These are phyloP conservation scores for Guillardia theta DNA, from an alignment of 78 protist genomes.

Conservation along the genomic window DNA sequence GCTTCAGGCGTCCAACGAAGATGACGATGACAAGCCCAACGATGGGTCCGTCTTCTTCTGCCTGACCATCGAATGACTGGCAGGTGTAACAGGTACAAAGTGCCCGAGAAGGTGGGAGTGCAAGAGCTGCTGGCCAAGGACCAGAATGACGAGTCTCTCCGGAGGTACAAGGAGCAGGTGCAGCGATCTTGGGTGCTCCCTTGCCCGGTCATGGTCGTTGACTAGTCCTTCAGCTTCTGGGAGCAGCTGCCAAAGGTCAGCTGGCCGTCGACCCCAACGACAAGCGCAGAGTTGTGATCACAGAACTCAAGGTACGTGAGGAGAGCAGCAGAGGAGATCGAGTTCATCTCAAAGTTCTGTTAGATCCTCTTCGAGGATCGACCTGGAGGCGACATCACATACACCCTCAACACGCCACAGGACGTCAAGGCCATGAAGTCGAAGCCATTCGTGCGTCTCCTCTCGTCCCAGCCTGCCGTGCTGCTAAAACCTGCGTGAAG, in stretches of 20 bases:
- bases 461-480: not conserved
- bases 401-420: not conserved
- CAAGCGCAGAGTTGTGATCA: slow-evolving; percentile 4
- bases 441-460: not conserved
- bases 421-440: not conserved
- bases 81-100: no score
- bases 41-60: no score
- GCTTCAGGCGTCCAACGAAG: no score
- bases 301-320: no score
- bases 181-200: not conserved
- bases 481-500: not conserved
- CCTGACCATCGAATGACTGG: no score
- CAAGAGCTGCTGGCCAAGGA: not conserved
- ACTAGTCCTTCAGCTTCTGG: not conserved
- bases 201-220: not conserved
- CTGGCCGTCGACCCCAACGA: not conserved
- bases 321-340: no score
- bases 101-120: not conserved
- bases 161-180: slow-evolving; percentile 20
- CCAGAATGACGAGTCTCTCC: not conserved
- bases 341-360: no score
- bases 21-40: no score
- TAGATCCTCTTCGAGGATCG: not conserved
- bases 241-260: not conserved
- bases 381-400: not conserved